Base-by-base conservation (phyloP, 305 asterid genomes). In the Stenogyne calaminthoides region DNA sequence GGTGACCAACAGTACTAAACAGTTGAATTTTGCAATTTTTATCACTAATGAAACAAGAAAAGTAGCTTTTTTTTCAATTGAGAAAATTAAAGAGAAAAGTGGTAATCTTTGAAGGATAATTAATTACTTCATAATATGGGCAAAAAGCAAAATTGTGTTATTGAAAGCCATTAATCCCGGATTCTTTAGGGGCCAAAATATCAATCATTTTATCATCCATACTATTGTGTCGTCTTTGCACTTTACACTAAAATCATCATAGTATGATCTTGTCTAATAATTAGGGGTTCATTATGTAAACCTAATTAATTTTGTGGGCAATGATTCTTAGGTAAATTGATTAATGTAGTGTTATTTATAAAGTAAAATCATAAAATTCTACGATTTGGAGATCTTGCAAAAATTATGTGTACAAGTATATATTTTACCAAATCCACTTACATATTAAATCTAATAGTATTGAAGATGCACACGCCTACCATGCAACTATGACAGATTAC, bases 141-240 rank as follows among this genome's bases (percentile, higher is more conserved):
- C 60, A 54, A 68, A 82, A 76, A 44, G 73, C 32, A 19, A 40
- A 37, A 51, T 25, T 55, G 77, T 75, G 73, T 73, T 56, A 54
- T 72, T 79, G 77, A 88, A 86, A 86, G 82, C 89, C 91, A 76
- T 58, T 79, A 72, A 81, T 78, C 74, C 86, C 80, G 82, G 89
- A 76, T 74, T 71, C 54, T 18, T 57, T 52, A 46, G 54, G 83
- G 67, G 64, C 69, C 74, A 59, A 37, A 49, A 6, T n/a, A 49
- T 71, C 78, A 66, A 69, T 76, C 76, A 69, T 75, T 68, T 74
- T 3, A 71, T 72, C 76, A 77, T 77, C 75, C 20, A 52, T 57
- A 25, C 39, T 7, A 34, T 71, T 64, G 49, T 72, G 58, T 37
- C 55, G 15, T 49, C 49, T 47, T 78, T 46, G 66, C 71, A 61